These are phyloP conservation scores for Skeletonema tropicum DNA, from an alignment of 108 stramenopile species.

Conservation along the genomic window DNA sequence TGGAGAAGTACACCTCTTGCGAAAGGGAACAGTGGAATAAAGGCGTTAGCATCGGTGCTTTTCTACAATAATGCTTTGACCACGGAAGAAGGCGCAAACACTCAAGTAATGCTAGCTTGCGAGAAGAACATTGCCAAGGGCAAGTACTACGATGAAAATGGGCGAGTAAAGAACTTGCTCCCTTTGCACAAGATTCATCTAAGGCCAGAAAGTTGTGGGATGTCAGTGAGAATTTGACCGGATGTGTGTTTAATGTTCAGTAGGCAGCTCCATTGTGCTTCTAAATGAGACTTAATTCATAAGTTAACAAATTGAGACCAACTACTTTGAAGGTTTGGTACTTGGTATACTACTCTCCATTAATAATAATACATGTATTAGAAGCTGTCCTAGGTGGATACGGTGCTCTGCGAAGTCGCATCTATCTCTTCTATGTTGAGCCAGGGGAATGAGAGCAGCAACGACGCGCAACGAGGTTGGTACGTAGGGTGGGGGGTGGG, in stretches of 20 bases:
- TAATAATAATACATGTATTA: too few species aligned
- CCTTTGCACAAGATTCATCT: slow-evolving; percentile 1
- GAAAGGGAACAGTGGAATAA: background rate
- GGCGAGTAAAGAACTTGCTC: background rate
- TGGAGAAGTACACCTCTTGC: slow-evolving; percentile 14
- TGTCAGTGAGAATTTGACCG: slow-evolving; percentile 8
- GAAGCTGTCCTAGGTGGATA: too few species aligned
- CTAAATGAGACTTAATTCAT: too few species aligned
- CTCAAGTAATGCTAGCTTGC: slow-evolving; percentile 10
- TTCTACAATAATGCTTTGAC: background rate
- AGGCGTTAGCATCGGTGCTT: background rate
- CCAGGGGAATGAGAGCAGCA: too few species aligned
- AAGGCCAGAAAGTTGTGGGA: slow-evolving; percentile 3
- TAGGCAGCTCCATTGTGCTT: background rate
- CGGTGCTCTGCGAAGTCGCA: too few species aligned
- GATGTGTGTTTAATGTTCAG: background rate
- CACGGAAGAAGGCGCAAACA: slow-evolving; percentile 6
- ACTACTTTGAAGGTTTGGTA: too few species aligned
- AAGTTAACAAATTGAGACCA: too few species aligned
- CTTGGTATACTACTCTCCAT: too few species aligned
- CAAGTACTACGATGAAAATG: slow-evolving; percentile 9
- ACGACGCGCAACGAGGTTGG: too few species aligned
- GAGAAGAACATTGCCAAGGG: slow-evolving; percentile 6
- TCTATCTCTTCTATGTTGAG: too few species aligned
- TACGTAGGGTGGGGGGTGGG: too few species aligned